Conservation (phyloP, 1,284 basidiomycete species). For the Singerocomus rubriflavus region DNA sequence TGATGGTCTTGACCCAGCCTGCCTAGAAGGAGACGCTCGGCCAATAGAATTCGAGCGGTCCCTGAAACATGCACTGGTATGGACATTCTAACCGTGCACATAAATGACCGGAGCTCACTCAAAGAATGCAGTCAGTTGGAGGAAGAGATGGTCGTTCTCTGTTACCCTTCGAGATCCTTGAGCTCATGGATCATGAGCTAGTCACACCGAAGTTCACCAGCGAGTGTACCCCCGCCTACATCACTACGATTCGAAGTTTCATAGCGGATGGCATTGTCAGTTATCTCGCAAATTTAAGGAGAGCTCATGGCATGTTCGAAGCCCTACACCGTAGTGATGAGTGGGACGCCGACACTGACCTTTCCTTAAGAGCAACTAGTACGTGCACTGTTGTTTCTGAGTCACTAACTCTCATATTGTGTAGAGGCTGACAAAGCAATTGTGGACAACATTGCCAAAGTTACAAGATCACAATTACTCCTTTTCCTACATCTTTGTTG, state of each 20-base stretch:
- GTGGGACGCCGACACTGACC: slow-evolving; percentile 77
- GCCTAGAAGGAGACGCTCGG: slow-evolving; percentile 90
- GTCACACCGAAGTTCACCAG: slow-evolving; percentile 57
- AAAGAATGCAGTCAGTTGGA: slow-evolving; percentile 53
- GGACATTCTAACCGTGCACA: not conserved
- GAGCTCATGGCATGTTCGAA: slow-evolving; percentile 81
- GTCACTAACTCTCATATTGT: slow-evolving; percentile 2
- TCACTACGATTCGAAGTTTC: slow-evolving; percentile 75
- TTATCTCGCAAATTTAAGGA: slow-evolving; percentile 68
- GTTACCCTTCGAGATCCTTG: slow-evolving; percentile 85
- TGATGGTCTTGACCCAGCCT: slow-evolving; percentile 96
- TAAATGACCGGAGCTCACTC: not conserved
- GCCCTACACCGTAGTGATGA: slow-evolving; percentile 74
- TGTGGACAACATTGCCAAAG: slow-evolving; percentile 89
- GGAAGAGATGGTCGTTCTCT: slow-evolving; percentile 61
- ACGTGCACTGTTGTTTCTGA: slow-evolving; percentile 19
- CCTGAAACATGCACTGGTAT: slow-evolving; percentile 85
- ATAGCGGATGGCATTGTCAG: slow-evolving; percentile 68
- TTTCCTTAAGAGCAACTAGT: slow-evolving; percentile 76
- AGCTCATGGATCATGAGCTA: slow-evolving; percentile 69
- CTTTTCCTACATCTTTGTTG: slow-evolving; percentile 87
- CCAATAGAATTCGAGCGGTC: slow-evolving; percentile 89
- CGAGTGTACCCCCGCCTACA: slow-evolving; percentile 76
- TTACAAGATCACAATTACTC: slow-evolving; percentile 78
- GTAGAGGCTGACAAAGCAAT: slow-evolving; percentile 63